Evolutionary conservation across 345 rosid species (phyloP), one percentile per base, ranked within the genome.

Genomic region (Euphorbia pulcherrima): DNA sequence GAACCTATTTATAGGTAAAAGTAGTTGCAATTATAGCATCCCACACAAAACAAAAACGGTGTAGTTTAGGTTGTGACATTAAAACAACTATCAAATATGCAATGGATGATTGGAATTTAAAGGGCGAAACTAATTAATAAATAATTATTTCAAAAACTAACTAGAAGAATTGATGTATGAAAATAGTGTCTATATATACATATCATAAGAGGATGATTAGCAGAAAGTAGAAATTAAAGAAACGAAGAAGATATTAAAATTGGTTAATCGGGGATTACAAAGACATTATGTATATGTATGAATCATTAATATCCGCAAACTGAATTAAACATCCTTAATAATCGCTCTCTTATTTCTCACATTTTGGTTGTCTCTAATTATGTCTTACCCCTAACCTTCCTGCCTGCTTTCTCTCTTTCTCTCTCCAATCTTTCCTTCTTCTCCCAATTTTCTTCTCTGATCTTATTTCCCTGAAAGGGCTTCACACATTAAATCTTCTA

Each of bases 231-330:
- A 14, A n/a, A 39, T 3, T 5, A 20, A 10, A 54, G 1, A 7
- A 29, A 57, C 26, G 29, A 28, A 28, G 10, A 30, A 2, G n/a
- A 33, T 8, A 60, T 0, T 29, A 30, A 16, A 52, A 21, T n/a
- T 20, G 13, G 27, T 44, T 61, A 3, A 2, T 14, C 18, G 26
- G 18, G 53, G 8, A 40, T 6, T 17, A 40, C 44, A 21, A 47
- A 46, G 17, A n/a, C n/a, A n/a, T n/a, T n/a, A n/a, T n/a, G n/a
- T n/a, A n/a, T n/a, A n/a, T n/a, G n/a, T n/a, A 33, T 53, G 26
- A 46, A 64, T 64, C 9, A 37, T 37, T 66, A 53, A 66, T 24
- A 39, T 66, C 60, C 60, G 47, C 59, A 26, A 44, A 12, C 11
- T 61, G 44, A 29, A n/a, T 46, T 58, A 5, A 48, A 27, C 46